Evolutionary conservation across 257 asterid species (phyloP), one percentile per base, ranked within the genome.

Genomic region (Solanum sitiens): DNA sequence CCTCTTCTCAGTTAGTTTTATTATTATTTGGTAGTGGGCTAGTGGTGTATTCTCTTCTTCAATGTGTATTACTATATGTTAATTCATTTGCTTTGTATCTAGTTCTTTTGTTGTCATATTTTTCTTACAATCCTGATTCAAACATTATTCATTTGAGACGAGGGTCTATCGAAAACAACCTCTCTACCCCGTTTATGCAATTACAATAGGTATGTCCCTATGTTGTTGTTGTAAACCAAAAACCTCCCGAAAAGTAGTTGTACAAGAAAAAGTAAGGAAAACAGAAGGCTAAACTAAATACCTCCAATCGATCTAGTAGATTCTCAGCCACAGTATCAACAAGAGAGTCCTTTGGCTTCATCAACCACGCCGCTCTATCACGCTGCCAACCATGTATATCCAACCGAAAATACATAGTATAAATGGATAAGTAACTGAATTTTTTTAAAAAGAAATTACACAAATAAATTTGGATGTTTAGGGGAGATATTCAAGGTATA

Each of bases 301-400:
- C 99, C 98, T 95, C 98, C 93, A 97, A 89, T 45, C 99, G 94
- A 93, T 97, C 98, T 67, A 95, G 92, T 83, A 97, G 87, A 91
- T 97, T 95, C 74, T 95, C 99, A 21, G 98, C 98, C 23, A 97
- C 99, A 6, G 96, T 89, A 91, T 95, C 99, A 89, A 93, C 88
- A 86, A 97, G 90, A 53, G 98, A 89, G 91, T 97, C 96, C 88
- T 92, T 89, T 4, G 93, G 92, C 80, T 92, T 88, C 99, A 93
- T 91, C 92, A 95, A 89, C 99, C 99, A 97, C 76, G 98, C 98
- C 18, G 98, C 99, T 92, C 99, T 91, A 92, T 97, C 98, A 74
- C 99, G 94, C 99, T 97, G 92, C 79, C 89, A 73, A 27, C 45
- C 37, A 73, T 27, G 12, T 15, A 45, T 42, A 16, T 68, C 16